phyloP scores from a whole-genome alignment of 2,329 filamentous ascomycete species.

The Dichotomopilus funicola region DNA sequence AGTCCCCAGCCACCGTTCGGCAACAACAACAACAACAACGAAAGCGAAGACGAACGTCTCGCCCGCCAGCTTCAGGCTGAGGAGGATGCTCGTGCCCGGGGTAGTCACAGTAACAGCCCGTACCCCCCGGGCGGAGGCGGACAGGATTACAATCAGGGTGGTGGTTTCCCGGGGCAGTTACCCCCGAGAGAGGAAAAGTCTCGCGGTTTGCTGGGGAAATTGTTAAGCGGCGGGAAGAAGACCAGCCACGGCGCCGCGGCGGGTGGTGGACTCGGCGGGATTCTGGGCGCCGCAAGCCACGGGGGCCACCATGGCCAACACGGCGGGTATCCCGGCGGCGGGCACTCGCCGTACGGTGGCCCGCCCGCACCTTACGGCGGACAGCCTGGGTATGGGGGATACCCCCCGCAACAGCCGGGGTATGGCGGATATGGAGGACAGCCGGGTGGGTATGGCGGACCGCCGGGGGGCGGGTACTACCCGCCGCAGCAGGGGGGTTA shows the following conservation, averaged over 20 bases:
- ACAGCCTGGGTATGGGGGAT: neutral
- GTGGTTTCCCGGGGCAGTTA: conserved; percentile 34
- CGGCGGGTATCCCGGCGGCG: neutral
- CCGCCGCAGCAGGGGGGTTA: conserved; percentile 20
- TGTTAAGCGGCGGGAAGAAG: conserved; percentile 44
- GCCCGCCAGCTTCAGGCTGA: conserved; percentile 77
- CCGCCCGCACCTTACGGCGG: neutral
- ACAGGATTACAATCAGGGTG: no score
- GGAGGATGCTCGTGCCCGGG: conserved; percentile 59
- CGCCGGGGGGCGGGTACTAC: neutral
- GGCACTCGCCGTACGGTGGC: neutral
- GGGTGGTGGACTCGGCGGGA: conserved; percentile 29
- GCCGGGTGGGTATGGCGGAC: neutral
- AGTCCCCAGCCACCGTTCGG: no score
- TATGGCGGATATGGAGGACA: neutral
- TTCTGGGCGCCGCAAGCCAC: conserved; percentile 12
- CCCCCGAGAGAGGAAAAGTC: conserved; percentile 31
- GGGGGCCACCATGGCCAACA: neutral
- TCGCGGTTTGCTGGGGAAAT: conserved; percentile 40
- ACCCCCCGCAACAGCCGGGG: neutral
- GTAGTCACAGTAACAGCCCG: no score
- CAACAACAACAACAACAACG: conserved; percentile 8
- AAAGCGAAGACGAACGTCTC: conserved; percentile 63
- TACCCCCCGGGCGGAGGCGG: no score
- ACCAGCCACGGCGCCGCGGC: conserved; percentile 27